Percentiles rank a stretch among this genome's conserved stretches.
Conservation (phyloP, 331 rosid genomes). For the Malus hybrid region DNA sequence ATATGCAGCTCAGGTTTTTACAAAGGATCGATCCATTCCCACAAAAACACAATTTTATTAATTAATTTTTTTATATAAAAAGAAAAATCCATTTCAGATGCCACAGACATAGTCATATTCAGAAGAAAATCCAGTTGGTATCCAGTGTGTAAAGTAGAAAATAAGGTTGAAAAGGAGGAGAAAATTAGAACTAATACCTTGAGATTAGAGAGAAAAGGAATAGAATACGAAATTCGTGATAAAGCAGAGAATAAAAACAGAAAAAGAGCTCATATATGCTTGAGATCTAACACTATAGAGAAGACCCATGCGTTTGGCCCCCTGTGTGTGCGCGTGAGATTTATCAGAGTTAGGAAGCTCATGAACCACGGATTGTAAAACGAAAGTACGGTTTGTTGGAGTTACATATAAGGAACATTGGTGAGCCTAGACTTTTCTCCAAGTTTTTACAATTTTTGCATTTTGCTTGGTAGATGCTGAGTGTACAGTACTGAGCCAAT, state of each 20-base stretch:
- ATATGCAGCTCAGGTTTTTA: slow-evolving; percentile 2
- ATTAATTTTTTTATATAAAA: neutral
- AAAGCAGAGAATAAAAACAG: neutral
- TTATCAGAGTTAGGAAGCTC: slow-evolving; percentile 5
- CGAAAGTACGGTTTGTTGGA: slow-evolving; percentile 16
- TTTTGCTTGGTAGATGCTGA: slow-evolving; percentile 36
- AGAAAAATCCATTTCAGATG: neutral
- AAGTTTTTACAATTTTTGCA: slow-evolving; percentile 13
- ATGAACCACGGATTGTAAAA: slow-evolving; percentile 21
- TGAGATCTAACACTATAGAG: slow-evolving; percentile 3
- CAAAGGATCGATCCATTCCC: slow-evolving; percentile 5
- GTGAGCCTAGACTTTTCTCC: neutral
- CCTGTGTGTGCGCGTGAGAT: neutral
- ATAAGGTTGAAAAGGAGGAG: neutral
- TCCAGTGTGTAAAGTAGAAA: neutral
- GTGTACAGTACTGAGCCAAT: slow-evolving; percentile 31
- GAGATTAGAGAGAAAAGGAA: neutral
- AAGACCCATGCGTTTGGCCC: neutral
- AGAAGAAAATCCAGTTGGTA: neutral
- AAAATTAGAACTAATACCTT: neutral
- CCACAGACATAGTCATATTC: neutral
- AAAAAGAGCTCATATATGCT: neutral
- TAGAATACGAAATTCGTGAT: neutral
- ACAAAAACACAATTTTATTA: neutral
- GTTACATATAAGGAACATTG: slow-evolving; percentile 15